Percentiles rank a stretch among this genome's conserved stretches.
phyloP scores from a whole-genome alignment of 768 basidiomycete genomes.

The Terana coerulea region DNA sequence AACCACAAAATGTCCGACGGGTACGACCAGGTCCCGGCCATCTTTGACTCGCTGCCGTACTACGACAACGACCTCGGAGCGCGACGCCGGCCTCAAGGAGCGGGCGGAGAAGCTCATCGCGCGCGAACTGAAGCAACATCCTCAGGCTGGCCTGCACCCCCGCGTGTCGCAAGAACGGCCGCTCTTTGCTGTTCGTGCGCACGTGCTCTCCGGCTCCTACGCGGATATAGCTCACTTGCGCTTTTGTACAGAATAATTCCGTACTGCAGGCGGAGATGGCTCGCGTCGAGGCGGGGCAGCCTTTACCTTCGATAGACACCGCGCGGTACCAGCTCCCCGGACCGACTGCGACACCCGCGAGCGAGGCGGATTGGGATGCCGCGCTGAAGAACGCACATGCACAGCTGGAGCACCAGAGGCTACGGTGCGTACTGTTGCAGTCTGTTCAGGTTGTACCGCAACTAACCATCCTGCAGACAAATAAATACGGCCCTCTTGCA shows the following conservation, averaged over 20 bases:
- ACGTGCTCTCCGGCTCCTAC: not conserved
- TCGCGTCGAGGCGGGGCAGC: constrained; percentile 66
- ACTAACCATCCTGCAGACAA: constrained; percentile 46
- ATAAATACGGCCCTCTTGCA: constrained; percentile 81
- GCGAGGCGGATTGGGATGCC: constrained; percentile 72
- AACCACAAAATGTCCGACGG: constrained; percentile 14
- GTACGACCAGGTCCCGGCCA: constrained; percentile 23
- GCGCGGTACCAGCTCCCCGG: constrained; percentile 71
- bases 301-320: constrained; percentile 65
- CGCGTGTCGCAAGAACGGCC: constrained; percentile 61
- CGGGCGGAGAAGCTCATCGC: constrained; percentile 77
- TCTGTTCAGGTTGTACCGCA: not conserved
- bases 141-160: constrained; percentile 52
- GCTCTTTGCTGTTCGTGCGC: constrained; percentile 63
- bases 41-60: constrained; percentile 89
- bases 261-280: constrained; percentile 69
- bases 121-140: constrained; percentile 56
- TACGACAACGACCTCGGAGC: constrained; percentile 91
- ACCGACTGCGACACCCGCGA: constrained; percentile 56
- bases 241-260: constrained; percentile 52
- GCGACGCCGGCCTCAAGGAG: constrained; percentile 62
- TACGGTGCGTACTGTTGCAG: constrained; percentile 48
- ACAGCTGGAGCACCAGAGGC: constrained; percentile 81
- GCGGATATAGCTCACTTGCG: not conserved
- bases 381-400: constrained; percentile 75